Base-by-base conservation (phyloP, 371 early-diverging fungal species). In the Mucor saturninus region DNA sequence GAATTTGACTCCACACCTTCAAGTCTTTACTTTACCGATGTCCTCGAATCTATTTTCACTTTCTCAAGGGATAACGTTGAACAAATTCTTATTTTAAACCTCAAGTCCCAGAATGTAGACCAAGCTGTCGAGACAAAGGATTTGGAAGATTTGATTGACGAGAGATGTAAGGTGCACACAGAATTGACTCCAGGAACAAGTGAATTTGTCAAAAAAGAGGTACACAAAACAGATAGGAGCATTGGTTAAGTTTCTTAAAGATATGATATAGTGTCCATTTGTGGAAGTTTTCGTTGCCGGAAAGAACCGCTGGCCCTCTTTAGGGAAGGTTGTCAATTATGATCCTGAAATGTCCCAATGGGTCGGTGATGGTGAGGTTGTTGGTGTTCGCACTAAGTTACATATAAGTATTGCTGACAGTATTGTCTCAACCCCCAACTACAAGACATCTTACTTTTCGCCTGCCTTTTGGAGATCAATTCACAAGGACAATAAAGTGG, bases 351-450 rank as follows among this genome's bases (percentile, higher is more conserved):
- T 74, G 76, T 61, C 79, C 5, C 75, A 76, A 42, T 81, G 81
- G 81, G 76, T 74, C 59, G 81, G 81, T 1, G 81, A 81, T 62
- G 81, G 81, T 31, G 76, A 76, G 45, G 30, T 67, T 14, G 81
- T 81, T 0, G 81, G 81, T 29, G 72, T 81, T 0, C 76, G 72
- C 14, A 71, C 73, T 6, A 66, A 61, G 42, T 54, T 81, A 28
- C 62, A 77, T 14, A 56, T 78, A 13, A 81, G 76, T 9, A 30
- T 62, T 15, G 61, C 69, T 26, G 51, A 60, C 15, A 62, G 43
- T 2, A 13, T 68, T 13, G 6, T 35, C 5, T 29, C 48, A 37
- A 40, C 60, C 5, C 40, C 43, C 40, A 62, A 54, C 5, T 52
- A 69, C 35, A 62, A 31, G 15, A 45, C 72, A 13, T 28, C 62